Evolutionary conservation across 345 rosid species (phyloP).

Genomic region (Brassica incana): DNA sequence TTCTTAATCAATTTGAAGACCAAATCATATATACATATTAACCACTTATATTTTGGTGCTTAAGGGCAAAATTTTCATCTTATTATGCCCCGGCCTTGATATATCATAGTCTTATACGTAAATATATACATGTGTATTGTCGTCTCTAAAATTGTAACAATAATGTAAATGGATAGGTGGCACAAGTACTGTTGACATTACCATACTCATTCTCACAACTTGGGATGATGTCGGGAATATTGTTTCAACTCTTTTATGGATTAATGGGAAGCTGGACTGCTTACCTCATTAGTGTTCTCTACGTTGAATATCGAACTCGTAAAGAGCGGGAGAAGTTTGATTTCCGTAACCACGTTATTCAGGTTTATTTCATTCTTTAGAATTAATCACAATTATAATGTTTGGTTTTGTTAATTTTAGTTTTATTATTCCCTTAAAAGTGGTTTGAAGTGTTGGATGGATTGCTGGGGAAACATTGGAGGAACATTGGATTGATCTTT

Average conservation of each 20-base stretch:
- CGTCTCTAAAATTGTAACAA: background rate
- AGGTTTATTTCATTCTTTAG: slow-evolving; percentile 49
- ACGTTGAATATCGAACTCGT: slow-evolving; percentile 95
- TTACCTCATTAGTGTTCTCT: slow-evolving; percentile 86
- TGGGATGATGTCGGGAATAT: slow-evolving; percentile 89
- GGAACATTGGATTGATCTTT: slow-evolving; percentile 80
- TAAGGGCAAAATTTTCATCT: no score
- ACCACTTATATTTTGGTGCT: no score
- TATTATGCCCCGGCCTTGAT: no score
- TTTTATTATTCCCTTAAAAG: slow-evolving; percentile 32
- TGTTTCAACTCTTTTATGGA: slow-evolving; percentile 93
- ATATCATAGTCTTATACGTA: no score
- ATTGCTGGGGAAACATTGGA: slow-evolving; percentile 92
- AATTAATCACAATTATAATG: background rate
- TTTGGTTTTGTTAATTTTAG: background rate
- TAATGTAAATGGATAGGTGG: slow-evolving; percentile 55
- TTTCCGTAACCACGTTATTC: slow-evolving; percentile 97
- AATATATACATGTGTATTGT: no score
- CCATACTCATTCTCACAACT: slow-evolving; percentile 97
- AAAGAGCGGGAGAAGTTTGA: slow-evolving; percentile 96
- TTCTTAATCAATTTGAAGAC: no score
- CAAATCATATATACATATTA: no score
- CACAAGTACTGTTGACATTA: slow-evolving; percentile 91
- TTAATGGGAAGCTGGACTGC: slow-evolving; percentile 99
- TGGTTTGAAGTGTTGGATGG: slow-evolving; percentile 99